Percentiles rank a stretch among this genome's conserved stretches.
phyloP scores from a whole-genome alignment of 768 basidiomycete genomes.

The Mycena venus region DNA sequence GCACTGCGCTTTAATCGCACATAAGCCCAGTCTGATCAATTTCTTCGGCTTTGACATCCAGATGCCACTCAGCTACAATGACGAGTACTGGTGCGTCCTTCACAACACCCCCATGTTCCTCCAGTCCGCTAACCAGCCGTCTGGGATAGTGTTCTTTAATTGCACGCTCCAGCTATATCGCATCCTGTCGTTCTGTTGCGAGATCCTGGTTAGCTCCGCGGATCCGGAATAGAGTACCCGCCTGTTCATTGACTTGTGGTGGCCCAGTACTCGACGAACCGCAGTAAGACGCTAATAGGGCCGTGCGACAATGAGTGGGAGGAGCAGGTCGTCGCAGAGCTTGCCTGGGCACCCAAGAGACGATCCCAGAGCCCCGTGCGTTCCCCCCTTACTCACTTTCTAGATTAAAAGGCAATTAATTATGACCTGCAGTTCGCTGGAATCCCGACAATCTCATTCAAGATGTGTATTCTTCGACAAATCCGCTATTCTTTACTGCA shows the following conservation, averaged over 20 bases:
- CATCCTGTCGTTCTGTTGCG: conserved; percentile 56
- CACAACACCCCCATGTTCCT: conserved; percentile 45
- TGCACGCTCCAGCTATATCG: conserved; percentile 51
- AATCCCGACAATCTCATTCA: conserved; percentile 7
- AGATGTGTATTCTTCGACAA: conserved; percentile 23
- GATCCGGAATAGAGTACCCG: no score
- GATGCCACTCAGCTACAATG: conserved; percentile 45
- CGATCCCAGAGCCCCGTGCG: conserved; percentile 20
- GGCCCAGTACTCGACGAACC: conserved; percentile 74
- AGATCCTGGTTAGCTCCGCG: not conserved
- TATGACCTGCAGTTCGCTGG: conserved; percentile 22
- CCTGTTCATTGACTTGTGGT: no score
- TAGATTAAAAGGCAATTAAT: no score
- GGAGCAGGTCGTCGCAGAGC: conserved; percentile 75
- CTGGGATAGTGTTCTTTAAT: conserved; percentile 55
- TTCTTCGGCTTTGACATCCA: conserved; percentile 62
- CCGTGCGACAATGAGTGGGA: conserved; percentile 56
- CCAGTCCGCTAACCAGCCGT: conserved; percentile 59
- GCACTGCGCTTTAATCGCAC: conserved; percentile 11
- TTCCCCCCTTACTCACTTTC: no score
- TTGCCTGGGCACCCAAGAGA: conserved; percentile 73
- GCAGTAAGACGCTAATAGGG: conserved; percentile 53
- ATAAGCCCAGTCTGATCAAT: not conserved
- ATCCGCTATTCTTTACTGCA: conserved; percentile 18
- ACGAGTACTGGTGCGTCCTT: conserved; percentile 26